A percentile compares a stretch with the other conserved stretches of the same genome.
Evolutionary conservation across 352 stramenopile genomes (phyloP).

Genomic region (Phytophthora sp.): DNA sequence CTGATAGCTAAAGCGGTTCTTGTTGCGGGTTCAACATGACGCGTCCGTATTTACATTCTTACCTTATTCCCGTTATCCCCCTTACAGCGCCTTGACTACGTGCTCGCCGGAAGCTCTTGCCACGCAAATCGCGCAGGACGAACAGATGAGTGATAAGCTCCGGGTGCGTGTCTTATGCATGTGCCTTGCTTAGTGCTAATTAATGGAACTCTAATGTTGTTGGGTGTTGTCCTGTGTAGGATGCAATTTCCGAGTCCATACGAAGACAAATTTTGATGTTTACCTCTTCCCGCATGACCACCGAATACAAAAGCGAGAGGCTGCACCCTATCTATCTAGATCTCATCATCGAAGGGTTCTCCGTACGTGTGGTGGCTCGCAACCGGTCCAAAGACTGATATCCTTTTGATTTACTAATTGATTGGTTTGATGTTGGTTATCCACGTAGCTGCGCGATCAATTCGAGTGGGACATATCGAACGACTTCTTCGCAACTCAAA

Average conservation of each 20-base stretch:
- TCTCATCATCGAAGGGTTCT: conserved; percentile 68
- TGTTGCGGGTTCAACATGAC: background rate
- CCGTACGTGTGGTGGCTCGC: conserved; percentile 43
- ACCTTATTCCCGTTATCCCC: too few species aligned
- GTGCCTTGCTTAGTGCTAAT: background rate
- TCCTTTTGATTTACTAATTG: background rate
- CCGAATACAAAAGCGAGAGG: conserved; percentile 23
- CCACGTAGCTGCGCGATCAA: conserved; percentile 67
- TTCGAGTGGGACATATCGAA: conserved; percentile 83
- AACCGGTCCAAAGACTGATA: background rate
- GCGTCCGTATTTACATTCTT: too few species aligned
- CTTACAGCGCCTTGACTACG: conserved; percentile 31
- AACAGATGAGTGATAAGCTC: conserved; percentile 57
- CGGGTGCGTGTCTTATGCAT: conserved; percentile 31
- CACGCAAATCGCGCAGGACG: conserved; percentile 62
- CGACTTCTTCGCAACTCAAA: conserved; percentile 49
- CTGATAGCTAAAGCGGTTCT: background rate
- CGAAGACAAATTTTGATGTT: conserved; percentile 73
- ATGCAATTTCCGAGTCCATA: conserved; percentile 75
- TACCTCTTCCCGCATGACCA: conserved; percentile 47
- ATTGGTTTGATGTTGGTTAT: background rate
- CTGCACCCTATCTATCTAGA: conserved; percentile 77
- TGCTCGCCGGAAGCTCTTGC: conserved; percentile 64
- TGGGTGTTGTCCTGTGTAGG: conserved; percentile 28
- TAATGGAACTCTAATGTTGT: conserved; percentile 1